Evolutionary conservation across 768 basidiomycete species (phyloP), one percentile per base, ranked within the genome.

Genomic region (Leccinum disarticulatum): DNA sequence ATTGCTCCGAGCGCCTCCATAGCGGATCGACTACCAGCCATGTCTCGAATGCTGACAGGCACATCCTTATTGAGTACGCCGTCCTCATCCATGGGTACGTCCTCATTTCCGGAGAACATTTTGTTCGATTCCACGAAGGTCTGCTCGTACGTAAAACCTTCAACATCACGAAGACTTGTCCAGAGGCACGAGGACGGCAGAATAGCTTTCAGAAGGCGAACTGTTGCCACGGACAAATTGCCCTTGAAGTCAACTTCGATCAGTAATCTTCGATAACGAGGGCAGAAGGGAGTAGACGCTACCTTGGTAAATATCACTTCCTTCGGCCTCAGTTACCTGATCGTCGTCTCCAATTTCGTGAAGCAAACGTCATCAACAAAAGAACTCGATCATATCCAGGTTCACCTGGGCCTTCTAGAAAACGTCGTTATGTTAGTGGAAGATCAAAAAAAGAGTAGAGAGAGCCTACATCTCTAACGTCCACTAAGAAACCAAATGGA

Each of bases 301-400:
- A 92, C 95, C 85, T 97, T 97, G 27, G 86, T 89, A 68, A 90
- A 91, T 6, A 98, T 70, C n/a, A 96, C 72, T 72, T 97, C 95
- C 73, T 96, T 96, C 1, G 92, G 92, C 41, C 94, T 79, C 56
- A 98, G 77, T 71, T 96, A 94, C 62, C 96, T 81, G 77, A 98
- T 84, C 66, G 97, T 78, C 1, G 97, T 99, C 76, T 98, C 97
- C 59, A 99, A 74, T 71, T 87, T 90, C 4, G 97, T 98, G 35
- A 93, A 83, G 69, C 91, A 95, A 13, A 93, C 81, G 70, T 99
- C 97, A 66, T 99, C 97, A 59, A 90, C 85, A 72, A 98, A 97
- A 1, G 83, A 80, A 57, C 91, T 90, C 68, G 92, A 67, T 99
- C 96, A 67, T 98, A 98, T 14, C 88, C 85, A 0, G 89, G 85